Evolutionary conservation across 2,329 filamentous ascomycete genomes (phyloP), one percentile per base, ranked within the genome.

Genomic region (Arthrobotrys pseudoclavata): DNA sequence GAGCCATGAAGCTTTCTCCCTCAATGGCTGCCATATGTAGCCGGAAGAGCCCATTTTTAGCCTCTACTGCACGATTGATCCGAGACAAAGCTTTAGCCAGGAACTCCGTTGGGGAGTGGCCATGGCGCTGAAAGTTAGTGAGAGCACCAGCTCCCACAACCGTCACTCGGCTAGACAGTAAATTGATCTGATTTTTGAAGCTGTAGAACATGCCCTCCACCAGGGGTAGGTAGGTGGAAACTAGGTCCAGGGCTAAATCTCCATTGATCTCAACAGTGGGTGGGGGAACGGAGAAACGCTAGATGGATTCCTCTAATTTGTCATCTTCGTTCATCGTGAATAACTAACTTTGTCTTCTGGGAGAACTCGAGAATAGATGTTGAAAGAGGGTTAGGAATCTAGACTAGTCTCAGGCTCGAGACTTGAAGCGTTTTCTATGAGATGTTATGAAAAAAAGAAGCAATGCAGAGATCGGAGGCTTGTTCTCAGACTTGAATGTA

Each of bases 111-210:
- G 34, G 34, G 3, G 22, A n/a, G n/a, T 55, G 57, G 1, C 37
- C 5, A 3, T 26, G 37, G 5, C 29, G 20, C 2, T 64, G 31
- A n/a, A 42, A 64, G 40, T 31, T 55, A 2, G 69, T 71, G 15
- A 71, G 53, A 15, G 57, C 31, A 4, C 69, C 60, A 12, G 48
- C 47, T 6, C 69, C 69, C 3, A 71, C 47, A 42, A 60, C 57
- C 20, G 64, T 71, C 10, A 71, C 69, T 1, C 69, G 69, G 18
- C 34, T 64, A 0, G 69, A 71, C 52, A 57, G 57, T 10, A 34
- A n/a, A 2, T 4, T 24, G 10, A 71, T 57, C 7, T 20, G n/a
- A n/a, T 47, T 13, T 6, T 57, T 64, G 24, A 57, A 37, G 9
- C 26, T 18, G 13, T 57, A 22, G 3, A 71, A 34, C 2, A 71